Conservation (phyloP, 495 filamentous ascomycete species). For the Lophiostoma macrostomum region DNA sequence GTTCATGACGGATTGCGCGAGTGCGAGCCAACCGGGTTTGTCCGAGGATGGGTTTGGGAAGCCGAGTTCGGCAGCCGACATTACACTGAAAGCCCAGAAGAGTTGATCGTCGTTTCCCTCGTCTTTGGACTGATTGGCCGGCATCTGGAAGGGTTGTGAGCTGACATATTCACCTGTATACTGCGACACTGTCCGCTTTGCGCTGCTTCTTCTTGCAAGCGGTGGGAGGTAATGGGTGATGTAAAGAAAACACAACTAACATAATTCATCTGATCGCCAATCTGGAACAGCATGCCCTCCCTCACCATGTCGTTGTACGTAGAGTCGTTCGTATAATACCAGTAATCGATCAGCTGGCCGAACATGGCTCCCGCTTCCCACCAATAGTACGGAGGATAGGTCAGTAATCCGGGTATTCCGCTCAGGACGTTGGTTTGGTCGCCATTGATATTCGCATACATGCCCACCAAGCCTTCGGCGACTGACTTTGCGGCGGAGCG, state of each 20-base stretch:
- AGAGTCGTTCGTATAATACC: slow-evolving; percentile 72
- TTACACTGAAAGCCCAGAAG: slow-evolving; percentile 37
- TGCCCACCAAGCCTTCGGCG: slow-evolving; percentile 61
- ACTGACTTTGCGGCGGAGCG: slow-evolving; percentile 58
- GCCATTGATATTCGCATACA: slow-evolving; percentile 56
- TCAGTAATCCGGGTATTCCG: slow-evolving; percentile 62
- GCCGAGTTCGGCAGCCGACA: slow-evolving; percentile 37
- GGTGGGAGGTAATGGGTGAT: too few species aligned
- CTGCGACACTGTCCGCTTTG: too few species aligned
- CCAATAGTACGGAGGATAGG: slow-evolving; percentile 58
- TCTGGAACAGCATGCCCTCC: slow-evolving; percentile 69
- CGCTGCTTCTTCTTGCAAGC: too few species aligned
- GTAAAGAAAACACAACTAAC: too few species aligned
- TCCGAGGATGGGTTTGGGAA: slow-evolving; percentile 26
- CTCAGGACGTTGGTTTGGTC: slow-evolving; percentile 46
- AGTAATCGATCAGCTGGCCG: slow-evolving; percentile 77
- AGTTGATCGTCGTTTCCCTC: slow-evolving; percentile 40
- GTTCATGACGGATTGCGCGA: slow-evolving; percentile 37
- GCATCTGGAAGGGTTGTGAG: slow-evolving; percentile 49
- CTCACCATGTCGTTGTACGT: slow-evolving; percentile 67
- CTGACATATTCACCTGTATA: background rate
- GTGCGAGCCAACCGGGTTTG: slow-evolving; percentile 32
- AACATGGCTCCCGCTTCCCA: slow-evolving; percentile 77
- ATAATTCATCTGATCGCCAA: slow-evolving; percentile 62
- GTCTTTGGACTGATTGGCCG: slow-evolving; percentile 65